Evolutionary conservation across 768 basidiomycete genomes (phyloP).

Genomic region (Rhodotorula kratochvilovae): DNA sequence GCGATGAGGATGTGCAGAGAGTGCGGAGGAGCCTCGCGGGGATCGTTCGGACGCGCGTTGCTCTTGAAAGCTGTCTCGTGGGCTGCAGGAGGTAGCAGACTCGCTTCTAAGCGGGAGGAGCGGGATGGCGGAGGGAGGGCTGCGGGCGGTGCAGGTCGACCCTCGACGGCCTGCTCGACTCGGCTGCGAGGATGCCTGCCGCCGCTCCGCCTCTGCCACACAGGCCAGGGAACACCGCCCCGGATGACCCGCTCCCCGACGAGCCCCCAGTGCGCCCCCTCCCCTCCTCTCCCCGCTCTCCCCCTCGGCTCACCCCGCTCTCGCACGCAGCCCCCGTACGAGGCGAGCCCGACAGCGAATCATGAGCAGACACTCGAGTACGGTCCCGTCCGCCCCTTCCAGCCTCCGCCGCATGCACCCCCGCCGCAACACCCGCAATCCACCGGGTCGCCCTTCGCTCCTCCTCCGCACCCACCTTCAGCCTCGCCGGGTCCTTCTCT

Average conservation of each 20-base stretch:
- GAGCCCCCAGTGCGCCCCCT: constrained; percentile 21
- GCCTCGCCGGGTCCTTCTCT: not conserved
- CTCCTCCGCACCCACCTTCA: not conserved
- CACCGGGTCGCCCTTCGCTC: not conserved
- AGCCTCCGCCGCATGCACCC: not conserved
- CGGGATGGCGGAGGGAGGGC: no score
- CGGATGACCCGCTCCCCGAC: constrained; percentile 8
- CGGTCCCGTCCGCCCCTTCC: constrained; percentile 27
- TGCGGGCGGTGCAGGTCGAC: not conserved
- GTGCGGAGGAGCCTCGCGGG: not conserved
- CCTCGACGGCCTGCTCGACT: no score
- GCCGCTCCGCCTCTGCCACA: not conserved
- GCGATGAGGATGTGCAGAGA: no score
- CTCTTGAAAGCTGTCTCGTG: no score
- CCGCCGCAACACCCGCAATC: not conserved
- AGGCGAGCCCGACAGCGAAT: not conserved
- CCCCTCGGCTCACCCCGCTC: not conserved
- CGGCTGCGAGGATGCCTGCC: not conserved
- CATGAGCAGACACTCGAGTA: constrained; percentile 26
- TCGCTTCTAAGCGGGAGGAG: no score
- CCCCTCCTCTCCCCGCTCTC: not conserved
- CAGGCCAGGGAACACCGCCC: not conserved
- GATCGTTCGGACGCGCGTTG: no score
- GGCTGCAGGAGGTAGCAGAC: no score
- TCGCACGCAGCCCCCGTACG: constrained; percentile 23